Base-by-base conservation (phyloP, 1,284 basidiomycete genomes). In the Pseudozyma flocculosa region DNA sequence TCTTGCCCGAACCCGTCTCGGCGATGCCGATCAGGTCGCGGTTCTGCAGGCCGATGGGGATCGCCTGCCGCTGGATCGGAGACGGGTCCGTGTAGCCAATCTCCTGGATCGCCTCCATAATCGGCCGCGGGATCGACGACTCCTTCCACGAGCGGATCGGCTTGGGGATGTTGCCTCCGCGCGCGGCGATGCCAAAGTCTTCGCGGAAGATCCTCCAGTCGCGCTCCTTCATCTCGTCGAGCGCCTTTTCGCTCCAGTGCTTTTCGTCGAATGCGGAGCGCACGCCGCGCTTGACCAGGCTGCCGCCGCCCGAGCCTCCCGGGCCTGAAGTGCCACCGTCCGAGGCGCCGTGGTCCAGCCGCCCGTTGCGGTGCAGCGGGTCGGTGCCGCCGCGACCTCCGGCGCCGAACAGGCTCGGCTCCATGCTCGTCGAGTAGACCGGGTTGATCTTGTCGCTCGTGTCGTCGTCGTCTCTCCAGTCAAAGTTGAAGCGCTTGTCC, bases 181-280 rank as follows among this genome's bases (percentile, higher is more conserved):
- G 81, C 3, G 92, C 88, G 47, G 90, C 86, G 61, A 99, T 99
- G 71, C 87, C 92, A 81, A 95, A 99, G 80, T 99, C 94, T 79
- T 98, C 94, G 61, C 93, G 83, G 82, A 99, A 98, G 78, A 99
- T 98, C 72, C 94, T 86, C 94, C 94, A 99, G 78, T 99, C 94
- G 51, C 94, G 84, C 71, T 97, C 95, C 75, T 88, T 89, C 95
- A 99, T 97, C 79, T 97, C 91, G 2, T 82, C 79, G 29, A 98
- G 81, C 1, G 87, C 84, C 80, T 99, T 99, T n/a, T 96, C 91
- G 2, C 88, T 88, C 95, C 95, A 98, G 81, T 97, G 95, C 61
- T 61, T 90, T 81, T 30, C 89, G 87, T 54, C 85, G 82, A 82
- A 88, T 88, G 52, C 85, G 84, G n/a, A 90, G 89, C 75, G 85